Percentiles rank a stretch among this genome's conserved stretches.
Evolutionary conservation across 495 filamentous ascomycete genomes (phyloP).

Genomic region (Monascus purpureus): DNA sequence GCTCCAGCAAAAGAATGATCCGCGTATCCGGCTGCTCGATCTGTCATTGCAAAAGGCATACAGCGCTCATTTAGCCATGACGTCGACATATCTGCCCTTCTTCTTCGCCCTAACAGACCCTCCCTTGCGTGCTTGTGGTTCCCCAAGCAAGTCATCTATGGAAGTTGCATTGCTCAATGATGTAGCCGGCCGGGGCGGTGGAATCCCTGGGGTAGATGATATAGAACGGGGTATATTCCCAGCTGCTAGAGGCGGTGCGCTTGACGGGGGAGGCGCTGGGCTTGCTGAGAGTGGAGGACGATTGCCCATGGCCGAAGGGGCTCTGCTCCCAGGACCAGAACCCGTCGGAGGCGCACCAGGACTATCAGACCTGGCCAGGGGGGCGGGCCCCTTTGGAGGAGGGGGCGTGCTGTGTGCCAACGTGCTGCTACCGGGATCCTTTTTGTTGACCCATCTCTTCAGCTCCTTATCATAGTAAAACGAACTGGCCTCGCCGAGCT

Average conservation of each 20-base stretch:
- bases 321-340: conserved; percentile 1
- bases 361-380: conserved; percentile 25
- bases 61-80: conserved; percentile 56
- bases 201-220: conserved; percentile 18
- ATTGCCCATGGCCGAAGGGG: conserved; percentile 12
- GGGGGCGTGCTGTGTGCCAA: conserved; percentile 38
- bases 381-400: conserved; percentile 33
- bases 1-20: no score
- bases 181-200: conserved; percentile 40
- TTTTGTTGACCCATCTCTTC: conserved; percentile 98
- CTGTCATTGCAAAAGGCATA: no score
- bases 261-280: conserved; percentile 22
- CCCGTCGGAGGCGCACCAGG: conserved; percentile 21
- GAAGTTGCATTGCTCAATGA: conserved; percentile 66
- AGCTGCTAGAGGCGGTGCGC: conserved; percentile 13
- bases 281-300: conserved; percentile 23
- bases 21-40: no score
- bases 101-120: conserved; percentile 55
- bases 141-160: conserved; percentile 73
- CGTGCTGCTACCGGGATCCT: conserved; percentile 39
- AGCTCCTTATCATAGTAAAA: conserved; percentile 91
- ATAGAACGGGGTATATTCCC: conserved; percentile 20
- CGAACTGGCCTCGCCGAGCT: conserved; percentile 83
- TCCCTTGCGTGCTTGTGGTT: conserved; percentile 52
- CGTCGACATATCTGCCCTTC: conserved; percentile 83